Conservation (phyloP, 768 basidiomycete genomes). For the Cyclocybe aegerita region DNA sequence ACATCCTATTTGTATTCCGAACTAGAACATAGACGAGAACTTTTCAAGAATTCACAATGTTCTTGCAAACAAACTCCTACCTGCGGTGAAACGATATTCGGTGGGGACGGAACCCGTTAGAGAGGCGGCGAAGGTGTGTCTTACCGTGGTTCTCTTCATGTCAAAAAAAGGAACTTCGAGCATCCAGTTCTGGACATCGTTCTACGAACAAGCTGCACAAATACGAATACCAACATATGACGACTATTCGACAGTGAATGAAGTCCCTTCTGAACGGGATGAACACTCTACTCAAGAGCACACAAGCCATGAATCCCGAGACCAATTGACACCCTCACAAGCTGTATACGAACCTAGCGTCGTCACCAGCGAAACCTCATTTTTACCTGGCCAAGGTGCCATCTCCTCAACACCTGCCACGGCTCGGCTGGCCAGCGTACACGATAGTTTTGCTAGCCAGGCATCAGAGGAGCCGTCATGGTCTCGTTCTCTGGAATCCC, state of each 20-base stretch:
- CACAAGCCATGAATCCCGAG: constrained; percentile 18
- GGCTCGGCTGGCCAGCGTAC: constrained; percentile 31
- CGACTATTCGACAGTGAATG: constrained; percentile 60
- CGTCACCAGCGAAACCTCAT: constrained; percentile 66
- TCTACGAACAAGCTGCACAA: constrained; percentile 93
- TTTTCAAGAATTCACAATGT: constrained; percentile 88
- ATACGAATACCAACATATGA: constrained; percentile 77
- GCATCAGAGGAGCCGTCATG: constrained; percentile 59
- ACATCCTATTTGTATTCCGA: neutral
- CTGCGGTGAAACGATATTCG: constrained; percentile 88
- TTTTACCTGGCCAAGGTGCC: constrained; percentile 69
- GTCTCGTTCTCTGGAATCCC: constrained; percentile 73
- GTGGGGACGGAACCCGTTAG: constrained; percentile 84
- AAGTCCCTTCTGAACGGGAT: constrained; percentile 42
- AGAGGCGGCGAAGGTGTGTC: constrained; percentile 83
- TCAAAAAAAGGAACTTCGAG: neutral
- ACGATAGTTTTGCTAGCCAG: constrained; percentile 38
- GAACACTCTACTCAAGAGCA: constrained; percentile 28
- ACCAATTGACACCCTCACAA: constrained; percentile 16
- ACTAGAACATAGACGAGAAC: constrained; percentile 87
- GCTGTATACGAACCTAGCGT: constrained; percentile 39
- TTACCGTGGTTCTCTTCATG: neutral
- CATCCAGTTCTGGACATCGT: constrained; percentile 89
- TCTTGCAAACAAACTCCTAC: constrained; percentile 77
- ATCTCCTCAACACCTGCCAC: constrained; percentile 82